These are phyloP conservation scores for Leucocoprinus birnbaumii DNA, from an alignment of 768 basidiomycete species.

Conservation along the genomic window DNA sequence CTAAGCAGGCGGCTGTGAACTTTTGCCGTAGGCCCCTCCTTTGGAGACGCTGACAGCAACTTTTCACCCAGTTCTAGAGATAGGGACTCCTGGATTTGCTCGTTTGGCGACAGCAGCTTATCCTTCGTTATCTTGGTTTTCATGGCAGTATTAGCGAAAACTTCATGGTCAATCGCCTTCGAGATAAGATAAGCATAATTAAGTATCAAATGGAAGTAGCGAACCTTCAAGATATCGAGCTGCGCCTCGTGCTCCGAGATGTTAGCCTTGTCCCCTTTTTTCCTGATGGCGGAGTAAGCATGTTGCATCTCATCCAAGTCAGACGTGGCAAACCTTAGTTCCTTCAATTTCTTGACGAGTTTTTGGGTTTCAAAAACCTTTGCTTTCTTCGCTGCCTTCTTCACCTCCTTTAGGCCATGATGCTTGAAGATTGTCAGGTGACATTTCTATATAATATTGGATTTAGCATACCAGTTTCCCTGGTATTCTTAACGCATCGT, in stretches of 20 bases:
- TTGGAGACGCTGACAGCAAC: conserved; percentile 27
- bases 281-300: conserved; percentile 23
- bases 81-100: conserved; percentile 43
- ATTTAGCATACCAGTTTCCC: conserved; percentile 54
- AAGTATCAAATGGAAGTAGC: conserved; percentile 1
- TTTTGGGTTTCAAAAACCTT: conserved; percentile 80
- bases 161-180: conserved; percentile 58
- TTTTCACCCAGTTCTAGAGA: conserved; percentile 38
- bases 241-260: conserved; percentile 55
- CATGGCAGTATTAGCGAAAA: conserved; percentile 63
- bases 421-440: conserved; percentile 45
- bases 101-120: conserved; percentile 47
- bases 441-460: background rate
- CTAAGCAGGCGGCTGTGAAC: conserved; percentile 73
- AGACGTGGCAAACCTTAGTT: conserved; percentile 45
- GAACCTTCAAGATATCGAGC: conserved; percentile 64
- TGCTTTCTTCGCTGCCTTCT: conserved; percentile 77
- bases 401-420: conserved; percentile 68
- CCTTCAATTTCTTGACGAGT: conserved; percentile 79
- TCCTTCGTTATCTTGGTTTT: conserved; percentile 75
- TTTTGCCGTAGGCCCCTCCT: conserved; percentile 50
- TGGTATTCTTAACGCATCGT: conserved; percentile 39
- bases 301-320: background rate
- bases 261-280: conserved; percentile 33
- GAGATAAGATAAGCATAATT: conserved; percentile 4